Conservation (phyloP, 1,284 basidiomycete species). For the Ganoderma sp. region DNA sequence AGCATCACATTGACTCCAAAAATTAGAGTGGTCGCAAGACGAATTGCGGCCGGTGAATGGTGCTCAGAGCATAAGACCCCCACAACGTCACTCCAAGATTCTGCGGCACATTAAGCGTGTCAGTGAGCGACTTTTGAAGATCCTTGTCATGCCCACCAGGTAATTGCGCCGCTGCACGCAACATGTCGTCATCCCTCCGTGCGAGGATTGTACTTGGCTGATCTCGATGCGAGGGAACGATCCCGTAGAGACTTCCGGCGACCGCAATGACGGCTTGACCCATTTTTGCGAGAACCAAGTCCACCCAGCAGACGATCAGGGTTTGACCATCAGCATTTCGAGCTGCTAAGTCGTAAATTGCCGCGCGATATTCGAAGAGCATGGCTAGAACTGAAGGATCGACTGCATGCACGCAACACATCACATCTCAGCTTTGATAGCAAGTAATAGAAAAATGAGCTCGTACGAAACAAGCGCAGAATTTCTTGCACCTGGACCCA, state of each 20-base stretch:
- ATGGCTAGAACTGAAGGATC: slow-evolving; percentile 38
- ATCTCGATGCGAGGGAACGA: neutral
- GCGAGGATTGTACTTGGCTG: slow-evolving; percentile 17
- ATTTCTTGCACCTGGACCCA: neutral
- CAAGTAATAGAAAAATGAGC: slow-evolving; percentile 3
- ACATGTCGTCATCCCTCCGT: slow-evolving; percentile 53
- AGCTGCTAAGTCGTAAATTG: slow-evolving; percentile 52
- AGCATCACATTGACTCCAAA: slow-evolving; percentile 61
- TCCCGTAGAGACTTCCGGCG: slow-evolving; percentile 33
- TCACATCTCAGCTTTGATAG: neutral
- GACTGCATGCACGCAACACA: slow-evolving; percentile 28
- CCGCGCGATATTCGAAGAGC: slow-evolving; percentile 57
- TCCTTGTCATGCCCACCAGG: slow-evolving; percentile 53
- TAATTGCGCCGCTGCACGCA: slow-evolving; percentile 66
- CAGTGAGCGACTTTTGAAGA: neutral
- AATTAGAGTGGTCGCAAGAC: slow-evolving; percentile 58
- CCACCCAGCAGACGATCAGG: slow-evolving; percentile 64
- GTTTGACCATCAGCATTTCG: slow-evolving; percentile 37
- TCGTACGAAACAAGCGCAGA: slow-evolving; percentile 25
- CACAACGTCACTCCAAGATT: slow-evolving; percentile 55
- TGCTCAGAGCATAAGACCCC: slow-evolving; percentile 51
- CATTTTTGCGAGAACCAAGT: slow-evolving; percentile 62
- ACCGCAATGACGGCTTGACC: slow-evolving; percentile 48
- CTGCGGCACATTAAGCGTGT: slow-evolving; percentile 41
- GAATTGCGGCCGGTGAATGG: slow-evolving; percentile 63